These are phyloP conservation scores for Mycena olivaceomarginata DNA, from an alignment of 768 basidiomycete genomes.

Conservation along the genomic window DNA sequence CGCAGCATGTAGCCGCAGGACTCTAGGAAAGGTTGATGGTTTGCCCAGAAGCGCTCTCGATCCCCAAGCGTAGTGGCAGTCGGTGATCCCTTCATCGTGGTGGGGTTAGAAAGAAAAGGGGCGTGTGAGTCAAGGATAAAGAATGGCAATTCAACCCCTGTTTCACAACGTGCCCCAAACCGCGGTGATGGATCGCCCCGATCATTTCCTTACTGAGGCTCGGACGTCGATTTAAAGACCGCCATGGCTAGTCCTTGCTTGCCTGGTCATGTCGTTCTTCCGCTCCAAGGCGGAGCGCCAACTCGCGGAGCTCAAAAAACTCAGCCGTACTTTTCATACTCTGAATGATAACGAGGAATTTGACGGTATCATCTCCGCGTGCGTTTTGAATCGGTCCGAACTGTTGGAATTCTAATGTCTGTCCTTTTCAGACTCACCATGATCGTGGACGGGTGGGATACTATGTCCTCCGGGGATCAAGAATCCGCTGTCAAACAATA, in stretches of 20 bases:
- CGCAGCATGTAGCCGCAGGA: slow-evolving; percentile 2
- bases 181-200: not conserved
- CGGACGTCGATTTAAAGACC: not conserved
- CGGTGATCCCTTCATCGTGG: slow-evolving; percentile 3
- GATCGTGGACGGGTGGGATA: not conserved
- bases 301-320: not conserved
- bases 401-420: not conserved
- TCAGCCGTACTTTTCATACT: not conserved
- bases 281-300: not conserved
- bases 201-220: not conserved
- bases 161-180: too few relatives aligned
- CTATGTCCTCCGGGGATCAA: not conserved
- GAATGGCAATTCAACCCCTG: not conserved
- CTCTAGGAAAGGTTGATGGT: slow-evolving; percentile 9
- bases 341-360: not conserved
- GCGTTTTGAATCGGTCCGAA: not conserved
- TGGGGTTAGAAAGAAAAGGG: not conserved
- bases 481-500: not conserved
- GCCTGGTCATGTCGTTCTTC: not conserved
- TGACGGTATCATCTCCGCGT: not conserved
- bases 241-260: not conserved
- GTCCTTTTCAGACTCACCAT: not conserved
- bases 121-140: not conserved
- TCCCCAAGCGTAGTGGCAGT: slow-evolving; percentile 4
- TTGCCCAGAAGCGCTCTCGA: slow-evolving; percentile 4